phyloP scores from a whole-genome alignment of 2,329 filamentous ascomycete species.

The Bertia moriformis region DNA sequence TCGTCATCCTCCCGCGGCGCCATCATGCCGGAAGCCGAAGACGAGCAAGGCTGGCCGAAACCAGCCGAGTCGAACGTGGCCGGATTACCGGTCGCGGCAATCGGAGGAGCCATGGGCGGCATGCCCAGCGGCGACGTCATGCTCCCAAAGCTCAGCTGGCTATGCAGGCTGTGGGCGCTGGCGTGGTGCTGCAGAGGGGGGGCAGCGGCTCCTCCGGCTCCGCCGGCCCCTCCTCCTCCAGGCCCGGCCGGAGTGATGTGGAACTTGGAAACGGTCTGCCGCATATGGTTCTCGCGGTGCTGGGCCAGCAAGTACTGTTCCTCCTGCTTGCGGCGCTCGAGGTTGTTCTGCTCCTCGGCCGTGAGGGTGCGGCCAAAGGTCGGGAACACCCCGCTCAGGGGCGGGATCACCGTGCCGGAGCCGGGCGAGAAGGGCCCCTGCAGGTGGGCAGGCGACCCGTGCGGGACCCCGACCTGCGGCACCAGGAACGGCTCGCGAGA shows the following conservation, averaged over 20 bases:
- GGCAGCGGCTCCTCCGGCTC: constrained; percentile 34
- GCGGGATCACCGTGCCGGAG: constrained; percentile 59
- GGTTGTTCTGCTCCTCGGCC: constrained; percentile 92
- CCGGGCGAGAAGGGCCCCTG: constrained; percentile 31
- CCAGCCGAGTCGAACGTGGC: neutral
- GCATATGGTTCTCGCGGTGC: constrained; percentile 81
- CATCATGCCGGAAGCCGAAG: neutral
- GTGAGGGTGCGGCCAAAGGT: constrained; percentile 93
- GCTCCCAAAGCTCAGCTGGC: constrained; percentile 89
- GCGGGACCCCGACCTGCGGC: constrained; percentile 85
- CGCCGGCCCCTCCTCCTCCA: too few relatives aligned
- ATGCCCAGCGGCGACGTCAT: constrained; percentile 73
- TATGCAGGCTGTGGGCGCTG: constrained; percentile 88
- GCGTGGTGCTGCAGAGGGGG: constrained; percentile 85
- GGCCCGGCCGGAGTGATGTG: neutral
- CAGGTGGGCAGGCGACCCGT: constrained; percentile 58
- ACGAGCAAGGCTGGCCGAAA: too few relatives aligned
- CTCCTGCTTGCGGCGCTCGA: constrained; percentile 92
- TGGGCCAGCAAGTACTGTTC: constrained; percentile 94
- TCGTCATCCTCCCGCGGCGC: neutral
- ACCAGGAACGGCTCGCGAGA: constrained; percentile 94
- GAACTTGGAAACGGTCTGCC: constrained; percentile 53
- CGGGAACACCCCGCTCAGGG: constrained; percentile 83
- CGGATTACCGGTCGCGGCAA: neutral
- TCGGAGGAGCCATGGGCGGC: constrained; percentile 30